phyloP scores from a whole-genome alignment of 2,329 filamentous ascomycete species.

The Trichoderma gracile region DNA sequence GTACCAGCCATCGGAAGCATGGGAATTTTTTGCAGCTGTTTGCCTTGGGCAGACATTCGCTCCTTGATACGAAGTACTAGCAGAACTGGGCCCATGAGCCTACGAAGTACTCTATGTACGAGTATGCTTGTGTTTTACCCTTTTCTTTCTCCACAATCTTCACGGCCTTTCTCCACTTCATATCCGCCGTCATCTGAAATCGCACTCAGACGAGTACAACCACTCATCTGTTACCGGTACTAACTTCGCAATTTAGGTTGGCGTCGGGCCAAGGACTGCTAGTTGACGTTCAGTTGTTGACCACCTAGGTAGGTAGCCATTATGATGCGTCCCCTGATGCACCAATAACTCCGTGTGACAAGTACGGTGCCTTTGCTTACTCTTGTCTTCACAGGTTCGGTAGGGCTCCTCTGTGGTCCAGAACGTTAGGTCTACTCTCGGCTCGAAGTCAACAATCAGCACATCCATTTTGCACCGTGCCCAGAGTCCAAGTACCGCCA shows the following conservation, averaged over 20 bases:
- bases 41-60: neutral
- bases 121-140: neutral
- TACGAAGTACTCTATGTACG: neutral
- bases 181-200: constrained; percentile 19
- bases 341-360: neutral
- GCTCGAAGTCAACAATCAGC: too few species aligned
- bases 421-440: neutral
- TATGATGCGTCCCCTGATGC: neutral
- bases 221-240: constrained; percentile 1
- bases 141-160: neutral
- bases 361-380: neutral
- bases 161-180: constrained; percentile 5
- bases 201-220: neutral
- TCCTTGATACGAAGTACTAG: neutral
- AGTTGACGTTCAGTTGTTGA: neutral
- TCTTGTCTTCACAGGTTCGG: neutral
- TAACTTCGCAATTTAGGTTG: neutral
- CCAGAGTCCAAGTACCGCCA: neutral
- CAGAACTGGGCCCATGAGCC: neutral
- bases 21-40: neutral
- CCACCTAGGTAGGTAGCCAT: too few species aligned
- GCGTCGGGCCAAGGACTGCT: constrained; percentile 5
- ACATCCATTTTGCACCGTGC: neutral
- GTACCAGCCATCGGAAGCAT: neutral
- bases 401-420: neutral